Evolutionary conservation across 2,329 filamentous ascomycete species (phyloP).

Genomic region (Penicillium sp.): DNA sequence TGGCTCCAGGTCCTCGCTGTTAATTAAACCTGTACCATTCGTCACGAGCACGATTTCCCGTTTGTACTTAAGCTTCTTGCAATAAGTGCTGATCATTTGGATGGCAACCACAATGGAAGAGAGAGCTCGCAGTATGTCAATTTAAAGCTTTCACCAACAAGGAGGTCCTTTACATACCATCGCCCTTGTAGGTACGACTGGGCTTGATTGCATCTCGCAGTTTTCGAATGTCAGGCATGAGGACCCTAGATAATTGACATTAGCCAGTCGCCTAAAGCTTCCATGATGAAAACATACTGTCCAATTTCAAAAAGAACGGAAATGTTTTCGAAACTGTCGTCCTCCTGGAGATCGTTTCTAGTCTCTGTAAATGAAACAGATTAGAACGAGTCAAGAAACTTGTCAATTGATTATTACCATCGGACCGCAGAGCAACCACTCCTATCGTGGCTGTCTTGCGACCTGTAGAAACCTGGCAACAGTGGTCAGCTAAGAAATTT

Average conservation of each 20-base stretch:
- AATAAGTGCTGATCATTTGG: constrained; percentile 78
- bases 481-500: neutral
- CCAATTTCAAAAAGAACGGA: constrained; percentile 64
- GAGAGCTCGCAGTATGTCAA: constrained; percentile 52
- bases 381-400: constrained; percentile 7
- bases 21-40: constrained; percentile 72
- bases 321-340: constrained; percentile 78
- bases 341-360: constrained; percentile 63
- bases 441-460: constrained; percentile 74
- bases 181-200: constrained; percentile 69
- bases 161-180: constrained; percentile 52
- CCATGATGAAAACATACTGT: constrained; percentile 55
- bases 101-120: constrained; percentile 85
- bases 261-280: neutral
- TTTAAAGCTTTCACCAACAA: neutral
- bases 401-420: constrained; percentile 47
- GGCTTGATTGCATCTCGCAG: constrained; percentile 66
- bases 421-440: constrained; percentile 81
- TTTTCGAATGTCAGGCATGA: constrained; percentile 68
- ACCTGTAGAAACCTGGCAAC: constrained; percentile 57
- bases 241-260: constrained; percentile 42
- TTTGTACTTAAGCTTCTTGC: constrained; percentile 78
- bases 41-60: constrained; percentile 83
- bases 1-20: constrained; percentile 67
- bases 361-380: constrained; percentile 51